Base-by-base conservation (phyloP, 768 basidiomycete genomes). In the Rhizopogon rudus region DNA sequence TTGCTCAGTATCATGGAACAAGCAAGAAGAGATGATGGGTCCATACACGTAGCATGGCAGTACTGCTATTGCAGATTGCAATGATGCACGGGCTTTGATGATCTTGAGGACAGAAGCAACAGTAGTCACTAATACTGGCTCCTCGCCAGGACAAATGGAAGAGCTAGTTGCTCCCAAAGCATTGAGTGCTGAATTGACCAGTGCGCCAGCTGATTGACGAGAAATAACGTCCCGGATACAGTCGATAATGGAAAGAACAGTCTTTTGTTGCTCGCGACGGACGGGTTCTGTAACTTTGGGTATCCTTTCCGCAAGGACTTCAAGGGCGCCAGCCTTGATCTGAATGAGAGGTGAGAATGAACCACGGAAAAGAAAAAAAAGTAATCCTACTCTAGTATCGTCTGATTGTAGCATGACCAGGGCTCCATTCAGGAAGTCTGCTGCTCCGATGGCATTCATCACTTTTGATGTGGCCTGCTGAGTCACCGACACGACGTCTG, bases 321-420 rank as follows among this genome's bases (percentile, higher is more conserved):
- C 81, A 31, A 97, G 77, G 9, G 88, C 88, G 53, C 84, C 87
- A 8, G 71, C 62, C 67, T 87, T 81, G 28, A 86, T 73, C 88
- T 91, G 60, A 35, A 40, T 22, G n/a, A 16, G 22, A 2, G 28
- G 39, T 51, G 55, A 55, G 63, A 44, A 20, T 45, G 40, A 22
- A 43, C 35, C 40, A 16, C 17, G 13, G 61, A 51, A 46, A 13
- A n/a, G n/a, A n/a, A 12, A 16, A 17, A 10, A 16, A 20, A 8
- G 35, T 10, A 55, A 37, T 16, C 80, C 59, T 55, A 90, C 89
- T 65, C 71, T 71, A 28, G 65, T 53, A 41, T 87, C 79, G 2
- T 76, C 73, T 4, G 79, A 83, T 29, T 75, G 68, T 12, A 91
- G 62, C 71, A 91, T 83, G 1, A 75, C 70, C 17, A 80, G 54